phyloP scores from a whole-genome alignment of 1,284 basidiomycete genomes.

The Fomitopsis palustris region DNA sequence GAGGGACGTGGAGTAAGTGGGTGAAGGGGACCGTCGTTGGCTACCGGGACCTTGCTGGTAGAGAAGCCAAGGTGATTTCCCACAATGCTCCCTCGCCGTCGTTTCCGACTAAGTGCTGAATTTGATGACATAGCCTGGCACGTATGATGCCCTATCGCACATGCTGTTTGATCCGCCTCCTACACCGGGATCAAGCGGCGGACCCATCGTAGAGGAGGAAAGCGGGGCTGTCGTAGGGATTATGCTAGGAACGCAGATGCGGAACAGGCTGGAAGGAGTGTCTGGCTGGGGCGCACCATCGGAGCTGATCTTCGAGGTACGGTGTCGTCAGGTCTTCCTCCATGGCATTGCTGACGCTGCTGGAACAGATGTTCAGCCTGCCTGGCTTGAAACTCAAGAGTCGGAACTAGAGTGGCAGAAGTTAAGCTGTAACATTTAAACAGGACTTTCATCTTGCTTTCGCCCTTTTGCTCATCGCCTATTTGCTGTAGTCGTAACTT shows the following conservation, averaged over 20 bases:
- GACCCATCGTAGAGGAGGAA: conserved; percentile 64
- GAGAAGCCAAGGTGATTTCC: conserved; percentile 49
- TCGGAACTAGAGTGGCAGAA: background rate
- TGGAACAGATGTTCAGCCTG: conserved; percentile 48
- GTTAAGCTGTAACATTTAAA: background rate
- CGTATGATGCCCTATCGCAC: conserved; percentile 64
- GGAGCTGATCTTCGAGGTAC: conserved; percentile 65
- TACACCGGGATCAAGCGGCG: conserved; percentile 67
- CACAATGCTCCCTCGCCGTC: background rate
- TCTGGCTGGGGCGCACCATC: conserved; percentile 69
- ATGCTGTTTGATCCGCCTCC: conserved; percentile 56
- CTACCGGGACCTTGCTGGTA: conserved; percentile 57
- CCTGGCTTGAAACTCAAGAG: conserved; percentile 30
- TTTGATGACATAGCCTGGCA: conserved; percentile 50
- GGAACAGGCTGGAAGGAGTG: conserved; percentile 51
- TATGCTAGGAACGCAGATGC: conserved; percentile 61
- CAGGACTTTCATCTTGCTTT: background rate
- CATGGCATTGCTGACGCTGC: background rate
- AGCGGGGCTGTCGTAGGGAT: conserved; percentile 68
- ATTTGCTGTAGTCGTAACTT: background rate
- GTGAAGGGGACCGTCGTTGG: conserved; percentile 47
- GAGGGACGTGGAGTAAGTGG: conserved; percentile 55
- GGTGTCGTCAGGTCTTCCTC: conserved; percentile 8
- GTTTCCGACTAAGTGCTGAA: background rate
- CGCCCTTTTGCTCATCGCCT: background rate